Evolutionary conservation across 257 asterid genomes (phyloP).

Genomic region (Salvia rosmarinus): DNA sequence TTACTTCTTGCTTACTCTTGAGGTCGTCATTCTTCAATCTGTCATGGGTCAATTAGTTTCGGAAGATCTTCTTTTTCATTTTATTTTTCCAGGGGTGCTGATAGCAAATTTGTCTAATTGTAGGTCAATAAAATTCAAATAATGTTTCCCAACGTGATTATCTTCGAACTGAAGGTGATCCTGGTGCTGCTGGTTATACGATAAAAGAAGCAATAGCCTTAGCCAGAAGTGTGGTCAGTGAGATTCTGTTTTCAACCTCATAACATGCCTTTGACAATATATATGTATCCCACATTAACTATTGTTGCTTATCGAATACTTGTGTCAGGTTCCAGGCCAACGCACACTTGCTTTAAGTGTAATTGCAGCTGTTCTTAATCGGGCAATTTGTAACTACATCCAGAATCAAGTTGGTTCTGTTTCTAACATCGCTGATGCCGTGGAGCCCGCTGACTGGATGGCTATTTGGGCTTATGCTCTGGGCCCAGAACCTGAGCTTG

Average conservation of each 20-base stretch:
- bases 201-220: slow-evolving; percentile 87
- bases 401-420: slow-evolving; percentile 47
- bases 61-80: neutral
- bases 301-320: slow-evolving; percentile 34
- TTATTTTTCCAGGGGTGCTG: slow-evolving; percentile 22
- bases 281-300: slow-evolving; percentile 30
- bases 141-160: slow-evolving; percentile 78
- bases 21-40: neutral
- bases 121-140: slow-evolving; percentile 58
- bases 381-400: slow-evolving; percentile 53
- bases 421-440: slow-evolving; percentile 39
- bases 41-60: neutral
- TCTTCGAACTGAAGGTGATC: slow-evolving; percentile 96
- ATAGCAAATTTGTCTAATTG: slow-evolving; percentile 29
- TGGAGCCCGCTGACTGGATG: slow-evolving; percentile 70
- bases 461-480: slow-evolving; percentile 98
- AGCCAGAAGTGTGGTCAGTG: slow-evolving; percentile 84
- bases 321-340: slow-evolving; percentile 85
- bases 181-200: slow-evolving; percentile 94
- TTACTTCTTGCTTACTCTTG: neutral
- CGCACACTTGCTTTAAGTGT: slow-evolving; percentile 82
- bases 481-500: slow-evolving; percentile 99
- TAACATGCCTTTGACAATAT: slow-evolving; percentile 20
- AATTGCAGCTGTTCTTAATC: slow-evolving; percentile 69
- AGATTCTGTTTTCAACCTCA: slow-evolving; percentile 22